Conservation (phyloP, 2,329 filamentous ascomycete genomes). For the Cryphonectria parasitica region DNA sequence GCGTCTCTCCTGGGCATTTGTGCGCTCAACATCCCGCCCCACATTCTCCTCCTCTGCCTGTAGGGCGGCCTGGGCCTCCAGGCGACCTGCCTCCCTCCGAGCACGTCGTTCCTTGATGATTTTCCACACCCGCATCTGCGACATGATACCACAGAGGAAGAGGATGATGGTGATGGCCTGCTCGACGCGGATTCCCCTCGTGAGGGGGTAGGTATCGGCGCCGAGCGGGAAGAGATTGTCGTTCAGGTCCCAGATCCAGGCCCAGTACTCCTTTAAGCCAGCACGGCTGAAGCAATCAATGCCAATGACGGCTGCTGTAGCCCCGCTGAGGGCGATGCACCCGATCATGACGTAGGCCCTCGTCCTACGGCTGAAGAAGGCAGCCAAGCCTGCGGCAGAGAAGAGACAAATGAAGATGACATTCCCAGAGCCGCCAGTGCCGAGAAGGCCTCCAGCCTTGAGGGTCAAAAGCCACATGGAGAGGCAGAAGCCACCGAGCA, state of each 20-base stretch:
- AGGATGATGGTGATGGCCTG: constrained; percentile 77
- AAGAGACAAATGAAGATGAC: constrained; percentile 77
- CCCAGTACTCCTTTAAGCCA: constrained; percentile 96
- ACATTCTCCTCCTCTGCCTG: constrained; percentile 71
- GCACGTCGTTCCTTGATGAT: constrained; percentile 68
- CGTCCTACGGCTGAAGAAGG: constrained; percentile 80
- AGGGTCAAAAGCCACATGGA: constrained; percentile 90
- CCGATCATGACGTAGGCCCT: constrained; percentile 77
- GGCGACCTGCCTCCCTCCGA: constrained; percentile 53
- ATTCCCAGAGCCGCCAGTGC: constrained; percentile 59
- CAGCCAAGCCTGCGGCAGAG: constrained; percentile 67
- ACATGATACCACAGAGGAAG: constrained; percentile 75
- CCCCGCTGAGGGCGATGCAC: constrained; percentile 78
- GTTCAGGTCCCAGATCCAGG: constrained; percentile 87
- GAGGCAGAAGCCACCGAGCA: constrained; percentile 83
- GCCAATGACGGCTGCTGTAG: constrained; percentile 78
- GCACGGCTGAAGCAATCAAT: constrained; percentile 89
- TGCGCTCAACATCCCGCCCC: constrained; percentile 67
- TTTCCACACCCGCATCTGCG: constrained; percentile 85
- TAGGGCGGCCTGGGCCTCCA: constrained; percentile 56
- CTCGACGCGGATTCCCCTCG: constrained; percentile 84
- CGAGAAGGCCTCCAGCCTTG: constrained; percentile 74
- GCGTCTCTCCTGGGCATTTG: constrained; percentile 62
- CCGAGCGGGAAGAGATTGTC: constrained; percentile 76
- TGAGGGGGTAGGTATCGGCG: constrained; percentile 80